A percentile compares a stretch with the other conserved stretches of the same genome.
These are phyloP conservation scores for Phaffia tasmanica DNA, from an alignment of 768 basidiomycete genomes.

Conservation along the genomic window DNA sequence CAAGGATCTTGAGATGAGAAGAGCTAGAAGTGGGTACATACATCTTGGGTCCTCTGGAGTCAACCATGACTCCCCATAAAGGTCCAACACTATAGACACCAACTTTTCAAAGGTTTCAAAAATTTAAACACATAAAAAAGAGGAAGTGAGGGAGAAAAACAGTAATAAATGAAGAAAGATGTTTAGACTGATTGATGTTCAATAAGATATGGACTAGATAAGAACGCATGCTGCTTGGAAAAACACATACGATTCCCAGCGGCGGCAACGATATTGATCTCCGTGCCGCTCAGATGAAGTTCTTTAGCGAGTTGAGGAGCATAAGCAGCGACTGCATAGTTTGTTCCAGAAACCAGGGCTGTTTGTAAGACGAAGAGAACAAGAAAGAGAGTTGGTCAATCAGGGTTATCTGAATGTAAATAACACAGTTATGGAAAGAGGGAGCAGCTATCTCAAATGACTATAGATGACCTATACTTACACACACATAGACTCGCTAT, in stretches of 20 bases:
- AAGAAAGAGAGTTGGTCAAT: not conserved
- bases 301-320: slow-evolving; percentile 73
- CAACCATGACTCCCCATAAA: slow-evolving; percentile 63
- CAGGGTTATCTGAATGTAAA: not conserved
- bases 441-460: not conserved
- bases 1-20: not conserved
- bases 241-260: slow-evolving; percentile 26
- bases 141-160: slow-evolving; percentile 7
- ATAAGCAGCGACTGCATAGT: slow-evolving; percentile 65
- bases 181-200: slow-evolving; percentile 48
- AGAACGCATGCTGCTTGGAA: slow-evolving; percentile 1
- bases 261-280: slow-evolving; percentile 47
- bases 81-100: slow-evolving; percentile 12
- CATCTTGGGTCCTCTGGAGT: slow-evolving; percentile 55
- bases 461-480: slow-evolving; percentile 30
- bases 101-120: slow-evolving; percentile 43
- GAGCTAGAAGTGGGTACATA: slow-evolving; percentile 27
- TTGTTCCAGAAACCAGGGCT: slow-evolving; percentile 56
- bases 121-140: slow-evolving; percentile 60
- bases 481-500: slow-evolving; percentile 4
- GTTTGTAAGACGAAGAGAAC: not conserved
- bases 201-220: slow-evolving; percentile 44
- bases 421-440: not conserved
- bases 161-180: not conserved
- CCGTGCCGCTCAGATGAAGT: slow-evolving; percentile 63